phyloP scores from a whole-genome alignment of 2,329 filamentous ascomycete species.

The Laburnicola sp. region DNA sequence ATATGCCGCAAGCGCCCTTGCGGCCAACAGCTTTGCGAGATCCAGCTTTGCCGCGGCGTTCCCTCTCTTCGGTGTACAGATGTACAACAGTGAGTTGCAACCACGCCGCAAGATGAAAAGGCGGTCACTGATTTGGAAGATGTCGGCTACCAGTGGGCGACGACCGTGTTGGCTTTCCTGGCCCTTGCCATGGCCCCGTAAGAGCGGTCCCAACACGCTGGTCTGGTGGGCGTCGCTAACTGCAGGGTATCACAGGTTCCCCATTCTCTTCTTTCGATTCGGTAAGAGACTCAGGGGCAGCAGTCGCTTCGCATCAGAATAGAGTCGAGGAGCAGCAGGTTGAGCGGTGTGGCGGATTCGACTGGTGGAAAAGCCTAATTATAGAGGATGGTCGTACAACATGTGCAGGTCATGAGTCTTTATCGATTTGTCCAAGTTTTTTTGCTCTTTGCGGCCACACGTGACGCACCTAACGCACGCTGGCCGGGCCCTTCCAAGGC shows the following conservation, averaged over 20 bases:
- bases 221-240: slow-evolving; percentile 38
- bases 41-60: slow-evolving; percentile 54
- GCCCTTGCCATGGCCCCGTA: slow-evolving; percentile 55
- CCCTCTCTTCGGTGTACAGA: slow-evolving; percentile 54
- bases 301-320: slow-evolving; percentile 52
- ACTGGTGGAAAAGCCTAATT: slow-evolving; percentile 31
- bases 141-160: slow-evolving; percentile 57
- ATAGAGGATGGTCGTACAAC: slow-evolving; percentile 42
- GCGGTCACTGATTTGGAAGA: slow-evolving; percentile 50
- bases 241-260: slow-evolving; percentile 41
- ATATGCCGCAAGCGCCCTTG: slow-evolving; percentile 55
- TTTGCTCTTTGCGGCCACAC: slow-evolving; percentile 26
- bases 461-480: slow-evolving; percentile 43
- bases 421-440: slow-evolving; percentile 37
- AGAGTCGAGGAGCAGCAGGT: slow-evolving; percentile 20
- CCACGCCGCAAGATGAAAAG: slow-evolving; percentile 37
- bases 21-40: slow-evolving; percentile 55
- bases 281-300: slow-evolving; percentile 53
- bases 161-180: slow-evolving; percentile 52
- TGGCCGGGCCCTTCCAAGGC: slow-evolving; percentile 20
- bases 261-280: slow-evolving; percentile 54
- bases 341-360: slow-evolving; percentile 22
- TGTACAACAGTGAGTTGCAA: slow-evolving; percentile 54
- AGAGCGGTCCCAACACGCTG: slow-evolving; percentile 31
- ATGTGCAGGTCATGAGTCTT: slow-evolving; percentile 36